Base-by-base conservation (phyloP, 441 rosid genomes). In the Populus tomentosa region DNA sequence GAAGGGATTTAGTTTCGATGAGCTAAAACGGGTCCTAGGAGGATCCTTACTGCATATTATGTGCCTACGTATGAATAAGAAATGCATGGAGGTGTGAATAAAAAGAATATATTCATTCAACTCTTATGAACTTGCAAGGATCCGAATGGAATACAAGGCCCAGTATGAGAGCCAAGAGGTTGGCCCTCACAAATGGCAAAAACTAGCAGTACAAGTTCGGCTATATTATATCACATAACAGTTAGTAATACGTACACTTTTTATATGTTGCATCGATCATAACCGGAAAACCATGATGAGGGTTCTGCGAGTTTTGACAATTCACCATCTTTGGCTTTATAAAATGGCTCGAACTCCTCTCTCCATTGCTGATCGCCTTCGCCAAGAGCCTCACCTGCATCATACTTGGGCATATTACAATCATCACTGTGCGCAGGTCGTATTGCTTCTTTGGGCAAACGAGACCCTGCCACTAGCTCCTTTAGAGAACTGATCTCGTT, bases 241-340 rank as follows among this genome's bases (percentile, higher is more conserved):
- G 69, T 69, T 70, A 71, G 72, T 81, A 75, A 80, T 79, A 83
- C 89, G 82, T 79, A 75, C 82, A 18, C 40, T 69, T 56, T 59
- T 78, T 89, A 97, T 83, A 97, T 92, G 82, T 97, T 97, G 97
- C 98, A 97, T 10, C 97, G 87, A 73, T 97, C 99, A 72, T 97
- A 94, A 73, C 97, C 98, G 0, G 95, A 89, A 82, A 94, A 97
- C 99, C 98, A 97, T 3, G 93, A 90, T 3, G 93, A 89, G 35
- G 94, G 91, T 76, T 92, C 94, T 9, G 88, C 82, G 4, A 90
- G 87, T 80, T 87, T 90, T 18, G 89, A 78, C 71, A 89, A 80
- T 76, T 89, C 94, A 36, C 83, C 75, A 5, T 90, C 88, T 77
- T 90, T 90, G 1, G 69, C 82, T 5, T 85, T 79, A 59, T 83